A percentile compares a stretch with the other conserved stretches of the same genome.
Conservation (phyloP, 1,284 basidiomycete genomes). For the Bjerkandera adusta region DNA sequence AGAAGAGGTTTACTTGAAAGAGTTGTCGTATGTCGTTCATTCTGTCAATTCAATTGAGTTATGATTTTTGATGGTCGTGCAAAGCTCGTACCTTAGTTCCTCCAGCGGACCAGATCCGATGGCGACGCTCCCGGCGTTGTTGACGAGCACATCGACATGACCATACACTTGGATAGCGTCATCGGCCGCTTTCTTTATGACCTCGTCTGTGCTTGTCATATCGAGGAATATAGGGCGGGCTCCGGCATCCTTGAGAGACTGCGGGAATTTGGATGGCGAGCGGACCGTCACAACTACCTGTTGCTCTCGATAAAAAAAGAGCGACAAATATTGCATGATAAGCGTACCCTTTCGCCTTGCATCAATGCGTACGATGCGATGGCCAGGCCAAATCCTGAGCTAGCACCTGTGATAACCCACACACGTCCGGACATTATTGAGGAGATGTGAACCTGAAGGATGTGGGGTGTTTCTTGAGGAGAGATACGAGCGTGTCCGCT, state of each 20-base stretch:
- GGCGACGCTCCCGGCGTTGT: conserved; percentile 24
- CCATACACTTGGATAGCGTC: conserved; percentile 22
- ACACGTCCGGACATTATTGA: conserved; percentile 12
- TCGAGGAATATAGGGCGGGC: conserved; percentile 25
- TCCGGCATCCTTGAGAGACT: conserved; percentile 17
- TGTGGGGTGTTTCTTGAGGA: too few relatives aligned
- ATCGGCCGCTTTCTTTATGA: conserved; percentile 20
- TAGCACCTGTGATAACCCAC: conserved; percentile 32
- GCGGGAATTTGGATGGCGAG: conserved; percentile 21
- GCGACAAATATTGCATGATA: not conserved
- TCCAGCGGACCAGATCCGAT: conserved; percentile 16
- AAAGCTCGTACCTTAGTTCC: conserved; percentile 3
- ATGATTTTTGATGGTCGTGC: not conserved
- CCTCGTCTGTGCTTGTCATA: conserved; percentile 21
- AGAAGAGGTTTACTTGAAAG: conserved; percentile 16
- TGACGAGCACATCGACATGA: conserved; percentile 21
- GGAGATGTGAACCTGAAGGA: not conserved
- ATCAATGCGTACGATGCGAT: conserved; percentile 24
- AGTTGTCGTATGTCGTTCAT: conserved; percentile 11
- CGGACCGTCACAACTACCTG: conserved; percentile 30
- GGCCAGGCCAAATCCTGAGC: conserved; percentile 29
- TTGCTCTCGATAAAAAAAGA: not conserved
- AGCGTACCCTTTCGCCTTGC: conserved; percentile 25
- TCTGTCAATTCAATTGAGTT: not conserved
- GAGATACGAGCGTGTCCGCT: too few relatives aligned